Evolutionary conservation across 345 rosid species (phyloP).

Genomic region (Arabidopsis arenosa): DNA sequence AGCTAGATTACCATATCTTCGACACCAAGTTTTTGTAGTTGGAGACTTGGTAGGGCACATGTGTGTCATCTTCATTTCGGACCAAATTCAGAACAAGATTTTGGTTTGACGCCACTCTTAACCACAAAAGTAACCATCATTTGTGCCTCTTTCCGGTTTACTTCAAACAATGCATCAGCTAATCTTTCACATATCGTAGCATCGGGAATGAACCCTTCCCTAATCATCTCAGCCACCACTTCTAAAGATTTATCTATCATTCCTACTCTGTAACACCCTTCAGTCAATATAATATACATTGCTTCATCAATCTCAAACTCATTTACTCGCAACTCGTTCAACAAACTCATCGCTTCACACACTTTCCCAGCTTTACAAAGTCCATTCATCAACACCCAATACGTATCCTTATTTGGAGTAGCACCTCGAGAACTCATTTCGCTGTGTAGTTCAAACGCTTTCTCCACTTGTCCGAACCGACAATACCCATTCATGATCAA

Average conservation of each 20-base stretch:
- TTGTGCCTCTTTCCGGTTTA: slow-evolving; percentile 37
- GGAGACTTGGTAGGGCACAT: neutral
- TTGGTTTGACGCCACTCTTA: slow-evolving; percentile 46
- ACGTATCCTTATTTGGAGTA: slow-evolving; percentile 51
- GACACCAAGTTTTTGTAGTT: neutral
- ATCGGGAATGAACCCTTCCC: slow-evolving; percentile 47
- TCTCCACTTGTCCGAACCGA: slow-evolving; percentile 45
- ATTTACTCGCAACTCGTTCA: slow-evolving; percentile 46
- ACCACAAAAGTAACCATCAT: slow-evolving; percentile 46
- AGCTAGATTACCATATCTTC: neutral
- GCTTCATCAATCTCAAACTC: slow-evolving; percentile 52
- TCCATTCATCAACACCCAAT: slow-evolving; percentile 50
- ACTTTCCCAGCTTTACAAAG: slow-evolving; percentile 50
- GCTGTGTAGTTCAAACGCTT: slow-evolving; percentile 45
- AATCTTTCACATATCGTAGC: slow-evolving; percentile 27
- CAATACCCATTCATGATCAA: slow-evolving; percentile 49
- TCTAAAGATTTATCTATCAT: slow-evolving; percentile 49
- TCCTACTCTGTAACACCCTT: slow-evolving; percentile 48
- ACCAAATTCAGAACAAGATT: slow-evolving; percentile 5
- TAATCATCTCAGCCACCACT: slow-evolving; percentile 50
- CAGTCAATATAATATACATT: slow-evolving; percentile 42
- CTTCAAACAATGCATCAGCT: slow-evolving; percentile 39
- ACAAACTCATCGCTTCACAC: slow-evolving; percentile 45
- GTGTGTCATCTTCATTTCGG: neutral
- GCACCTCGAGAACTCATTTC: slow-evolving; percentile 52